Evolutionary conservation across 164 flowering plant genomes (phyloP), one percentile per base, ranked within the genome.

Genomic region (Macadamia integrifolia): DNA sequence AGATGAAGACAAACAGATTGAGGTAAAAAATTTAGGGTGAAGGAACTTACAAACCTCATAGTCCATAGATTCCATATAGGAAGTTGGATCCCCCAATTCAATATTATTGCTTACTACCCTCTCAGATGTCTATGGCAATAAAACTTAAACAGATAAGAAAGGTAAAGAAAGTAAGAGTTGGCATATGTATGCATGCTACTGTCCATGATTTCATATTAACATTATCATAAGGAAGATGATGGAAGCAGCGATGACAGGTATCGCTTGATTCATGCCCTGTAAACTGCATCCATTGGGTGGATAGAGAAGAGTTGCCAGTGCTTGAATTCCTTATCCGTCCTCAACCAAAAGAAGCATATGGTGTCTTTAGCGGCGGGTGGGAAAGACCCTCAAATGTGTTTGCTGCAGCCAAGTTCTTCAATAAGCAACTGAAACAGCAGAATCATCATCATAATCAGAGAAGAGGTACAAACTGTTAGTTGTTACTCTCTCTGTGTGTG

Each of bases 211-310:
- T 46, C 50, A 9, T 46, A 1, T 8, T 46, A 53, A 53, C 57
- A 53, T 53, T 3, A 2, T 17, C 57, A 53, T 17, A 53, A 53
- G 57, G 57, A 17, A 14, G 14, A 53, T 53, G 57, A 53, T 17
- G 42, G 28, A 58, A 46, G 48, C 49, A 46, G 60, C 15, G 10
- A 9, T 58, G 61, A 53, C 82, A 84, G 88, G 87, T 82, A 3
- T 71, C 90, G 1, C 84, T 88, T 9, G 93, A 86, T 30, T 88
- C 89, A 18, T 88, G 89, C 66, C 93, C 93, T n/a, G 86, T 86
- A 76, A 86, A 84, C 74, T 86, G 89, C 81, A 88, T 83, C 28
- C 85, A 88, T 69, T 82, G 90, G 90, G 90, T 88, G 58, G 85
- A 86, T 4, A 75, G 66, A 55, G 86, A 86, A 75, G 90, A 86